These are phyloP conservation scores for Penicillium sclerotigenum DNA, from an alignment of 2,329 filamentous ascomycete genomes.

Conservation along the genomic window DNA sequence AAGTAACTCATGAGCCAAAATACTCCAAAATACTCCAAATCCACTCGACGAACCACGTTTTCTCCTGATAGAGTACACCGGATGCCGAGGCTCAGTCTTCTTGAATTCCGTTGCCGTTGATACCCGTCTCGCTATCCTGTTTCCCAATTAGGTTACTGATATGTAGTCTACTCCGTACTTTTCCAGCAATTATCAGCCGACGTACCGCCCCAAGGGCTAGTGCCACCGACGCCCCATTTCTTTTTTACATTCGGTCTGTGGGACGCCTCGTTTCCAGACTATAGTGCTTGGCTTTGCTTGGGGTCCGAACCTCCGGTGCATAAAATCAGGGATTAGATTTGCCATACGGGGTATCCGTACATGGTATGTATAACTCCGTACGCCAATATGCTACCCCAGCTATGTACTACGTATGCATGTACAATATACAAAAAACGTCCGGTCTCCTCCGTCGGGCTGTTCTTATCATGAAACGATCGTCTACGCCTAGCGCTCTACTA, in stretches of 20 bases:
- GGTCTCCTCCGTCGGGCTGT: not conserved
- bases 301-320: conserved; percentile 17
- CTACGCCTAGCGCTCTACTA: not conserved
- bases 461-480: conserved; percentile 3
- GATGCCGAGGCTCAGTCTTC: not conserved
- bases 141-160: not conserved
- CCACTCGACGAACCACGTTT: not conserved
- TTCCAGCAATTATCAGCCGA: not conserved
- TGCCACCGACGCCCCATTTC: conserved; percentile 8
- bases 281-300: conserved; percentile 27
- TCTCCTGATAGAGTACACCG: not conserved
- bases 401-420: not conserved
- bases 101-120: not conserved
- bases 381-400: not conserved
- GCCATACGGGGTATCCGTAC: not conserved
- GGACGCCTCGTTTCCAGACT: conserved; percentile 19
- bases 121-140: not conserved
- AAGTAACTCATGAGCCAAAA: not conserved
- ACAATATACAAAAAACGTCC: not conserved
- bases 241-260: conserved; percentile 17
- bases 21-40: not conserved
- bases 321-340: conserved; percentile 1
- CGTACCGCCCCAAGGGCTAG: not conserved
- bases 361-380: not conserved
- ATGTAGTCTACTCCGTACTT: not conserved